phyloP scores from a whole-genome alignment of 2,329 filamentous ascomycete genomes.

The Neophaeococcomyces aloes region DNA sequence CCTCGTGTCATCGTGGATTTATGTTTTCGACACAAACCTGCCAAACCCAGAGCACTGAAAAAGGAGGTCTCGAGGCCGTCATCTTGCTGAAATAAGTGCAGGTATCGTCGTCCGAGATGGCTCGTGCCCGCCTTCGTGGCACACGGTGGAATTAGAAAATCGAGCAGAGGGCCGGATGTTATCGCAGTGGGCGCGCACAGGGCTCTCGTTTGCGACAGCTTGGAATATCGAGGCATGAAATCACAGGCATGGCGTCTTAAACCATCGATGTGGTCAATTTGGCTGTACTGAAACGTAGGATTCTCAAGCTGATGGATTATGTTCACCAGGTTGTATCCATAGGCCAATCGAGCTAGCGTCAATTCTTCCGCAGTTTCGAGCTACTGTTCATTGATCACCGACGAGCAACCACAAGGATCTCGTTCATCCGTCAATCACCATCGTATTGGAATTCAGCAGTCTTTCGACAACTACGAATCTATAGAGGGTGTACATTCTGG shows the following conservation, averaged over 20 bases:
- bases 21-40: neutral
- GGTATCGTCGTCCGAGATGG: neutral
- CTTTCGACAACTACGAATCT: neutral
- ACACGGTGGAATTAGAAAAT: slow-evolving; percentile 15
- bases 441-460: neutral
- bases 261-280: neutral
- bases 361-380: neutral
- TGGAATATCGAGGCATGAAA: slow-evolving; percentile 12
- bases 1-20: neutral
- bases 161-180: slow-evolving; percentile 13
- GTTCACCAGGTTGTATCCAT: neutral
- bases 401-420: no score
- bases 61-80: neutral
- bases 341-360: neutral
- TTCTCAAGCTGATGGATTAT: neutral
- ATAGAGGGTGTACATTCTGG: neutral
- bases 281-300: neutral
- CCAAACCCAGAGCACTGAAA: slow-evolving; percentile 1
- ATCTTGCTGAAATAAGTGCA: neutral
- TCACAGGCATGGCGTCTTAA: slow-evolving; percentile 9
- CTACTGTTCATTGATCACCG: neutral
- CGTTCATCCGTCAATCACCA: no score
- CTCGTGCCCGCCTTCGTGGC: neutral
- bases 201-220: slow-evolving; percentile 7
- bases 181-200: slow-evolving; percentile 12